Base-by-base conservation (phyloP, 495 filamentous ascomycete genomes). In the Emericellopsis terricola region DNA sequence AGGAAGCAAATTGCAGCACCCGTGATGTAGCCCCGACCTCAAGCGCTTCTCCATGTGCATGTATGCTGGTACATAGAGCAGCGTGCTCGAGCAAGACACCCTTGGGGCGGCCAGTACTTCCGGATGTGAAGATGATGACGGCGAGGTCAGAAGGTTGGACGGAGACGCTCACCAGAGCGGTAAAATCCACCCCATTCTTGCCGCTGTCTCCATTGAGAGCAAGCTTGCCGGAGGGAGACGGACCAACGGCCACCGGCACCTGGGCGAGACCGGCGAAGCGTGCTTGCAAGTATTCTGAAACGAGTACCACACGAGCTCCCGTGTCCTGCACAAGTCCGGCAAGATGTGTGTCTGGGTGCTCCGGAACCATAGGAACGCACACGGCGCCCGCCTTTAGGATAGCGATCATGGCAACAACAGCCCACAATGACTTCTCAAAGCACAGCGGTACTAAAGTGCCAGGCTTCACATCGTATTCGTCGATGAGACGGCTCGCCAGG, bases 1-100 rank as follows among this genome's bases (percentile, higher is more conserved):
- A 33, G 2, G 31, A 16, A 2, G 76, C 71, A 35, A 78, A 70
- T 38, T 83, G 77, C 42, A 83, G 59, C 6, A 73, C 1, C 45
- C 52, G 7, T n/a, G n/a, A n/a, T n/a, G n/a, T n/a, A n/a, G n/a
- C n/a, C n/a, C n/a, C n/a, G n/a, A n/a, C n/a, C n/a, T n/a, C n/a
- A n/a, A n/a, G n/a, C n/a, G n/a, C n/a, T n/a, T n/a, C n/a, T n/a
- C 31, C 31, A 20, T 33, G 31, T 19, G 19, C 31, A 0, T 20
- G 9, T n/a, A 20, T 33, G 31, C 31, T 33, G n/a, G n/a, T n/a
- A n/a, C n/a, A n/a, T n/a, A n/a, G n/a, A n/a, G n/a, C n/a, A n/a
- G n/a, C n/a, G n/a, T n/a, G n/a, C n/a, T n/a, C n/a, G n/a, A n/a
- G n/a, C n/a, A n/a, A n/a, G 1, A 56, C 56, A 8, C 60, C 60